Conservation (phyloP, 345 rosid species). For the Bruguiera parviflora region DNA sequence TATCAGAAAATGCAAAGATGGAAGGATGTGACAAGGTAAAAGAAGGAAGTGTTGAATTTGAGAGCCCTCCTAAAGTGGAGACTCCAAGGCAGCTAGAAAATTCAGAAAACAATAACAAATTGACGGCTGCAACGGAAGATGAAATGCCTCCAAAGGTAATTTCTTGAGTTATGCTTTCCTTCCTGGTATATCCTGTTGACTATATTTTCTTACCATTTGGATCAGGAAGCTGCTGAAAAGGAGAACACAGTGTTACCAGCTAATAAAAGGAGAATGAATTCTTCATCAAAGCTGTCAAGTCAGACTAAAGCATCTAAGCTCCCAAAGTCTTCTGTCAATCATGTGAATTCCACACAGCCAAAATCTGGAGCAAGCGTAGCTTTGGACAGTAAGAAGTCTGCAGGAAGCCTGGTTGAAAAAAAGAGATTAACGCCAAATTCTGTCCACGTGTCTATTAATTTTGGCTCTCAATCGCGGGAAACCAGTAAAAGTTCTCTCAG, state of each 20-base stretch:
- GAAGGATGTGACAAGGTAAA: conserved; percentile 21
- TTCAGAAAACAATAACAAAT: conserved; percentile 14
- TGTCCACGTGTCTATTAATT: conserved; percentile 46
- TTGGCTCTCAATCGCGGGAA: conserved; percentile 29
- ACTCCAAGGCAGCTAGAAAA: conserved; percentile 22
- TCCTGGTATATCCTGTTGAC: conserved; percentile 1
- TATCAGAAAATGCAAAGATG: conserved; percentile 14
- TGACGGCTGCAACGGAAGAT: conserved; percentile 22
- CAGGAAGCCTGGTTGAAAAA: conserved; percentile 24
- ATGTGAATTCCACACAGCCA: conserved; percentile 25
- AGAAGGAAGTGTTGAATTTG: conserved; percentile 16
- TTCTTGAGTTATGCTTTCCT: conserved; percentile 7
- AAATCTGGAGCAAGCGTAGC: conserved; percentile 27
- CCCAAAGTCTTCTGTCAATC: conserved; percentile 28
- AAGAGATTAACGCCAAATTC: conserved; percentile 40
- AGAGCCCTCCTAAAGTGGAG: conserved; percentile 22
- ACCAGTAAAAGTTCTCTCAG: conserved; percentile 34
- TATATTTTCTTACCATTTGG: conserved; percentile 13
- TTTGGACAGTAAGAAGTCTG: conserved; percentile 21
- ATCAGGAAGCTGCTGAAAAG: conserved; percentile 34
- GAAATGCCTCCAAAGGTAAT: conserved; percentile 37
- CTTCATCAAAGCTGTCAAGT: conserved; percentile 29
- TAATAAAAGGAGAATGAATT: conserved; percentile 37
- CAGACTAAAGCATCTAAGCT: conserved; percentile 27
- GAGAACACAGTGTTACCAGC: conserved; percentile 27